Percentiles rank a stretch among this genome's conserved stretches.
These are phyloP conservation scores for Aspergillus alliaceus DNA, from an alignment of 2,329 filamentous ascomycete species.

Conservation along the genomic window DNA sequence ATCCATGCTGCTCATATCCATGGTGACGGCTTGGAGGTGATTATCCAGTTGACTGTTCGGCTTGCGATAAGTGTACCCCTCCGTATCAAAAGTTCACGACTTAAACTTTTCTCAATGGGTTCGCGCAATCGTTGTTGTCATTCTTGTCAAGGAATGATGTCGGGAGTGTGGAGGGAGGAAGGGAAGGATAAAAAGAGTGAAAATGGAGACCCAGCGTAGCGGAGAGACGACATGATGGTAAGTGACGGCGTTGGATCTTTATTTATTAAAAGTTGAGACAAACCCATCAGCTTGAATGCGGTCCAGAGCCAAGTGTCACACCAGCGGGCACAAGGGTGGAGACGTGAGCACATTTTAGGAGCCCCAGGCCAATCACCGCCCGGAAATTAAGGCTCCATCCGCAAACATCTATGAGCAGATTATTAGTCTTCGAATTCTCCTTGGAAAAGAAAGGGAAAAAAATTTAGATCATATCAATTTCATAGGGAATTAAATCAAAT, in stretches of 20 bases:
- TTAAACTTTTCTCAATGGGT: neutral
- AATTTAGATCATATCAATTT: too few species aligned
- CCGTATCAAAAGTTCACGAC: neutral
- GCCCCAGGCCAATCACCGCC: conserved; percentile 5
- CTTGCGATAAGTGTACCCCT: neutral
- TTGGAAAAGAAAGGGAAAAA: too few species aligned
- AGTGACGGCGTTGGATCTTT: neutral
- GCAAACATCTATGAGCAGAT: conserved; percentile 11
- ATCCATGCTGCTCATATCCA: conserved; percentile 21
- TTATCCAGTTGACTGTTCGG: neutral
- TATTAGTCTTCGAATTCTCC: conserved; percentile 5
- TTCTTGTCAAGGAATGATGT: neutral
- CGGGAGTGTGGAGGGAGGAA: neutral
- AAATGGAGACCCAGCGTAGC: neutral
- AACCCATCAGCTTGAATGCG: neutral
- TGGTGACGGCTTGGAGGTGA: neutral
- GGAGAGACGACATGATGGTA: neutral
- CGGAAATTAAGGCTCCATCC: conserved; percentile 14
- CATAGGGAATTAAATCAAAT: neutral
- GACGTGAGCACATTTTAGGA: conserved; percentile 18
- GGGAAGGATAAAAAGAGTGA: neutral
- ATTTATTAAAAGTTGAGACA: neutral
- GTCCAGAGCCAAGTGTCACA: neutral
- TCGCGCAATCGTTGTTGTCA: neutral
- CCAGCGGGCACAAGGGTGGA: neutral